Percentiles rank a stretch among this genome's conserved stretches.
Conservation (phyloP, 1,139 yeast species). For the Protomyces lactucae-debilis region DNA sequence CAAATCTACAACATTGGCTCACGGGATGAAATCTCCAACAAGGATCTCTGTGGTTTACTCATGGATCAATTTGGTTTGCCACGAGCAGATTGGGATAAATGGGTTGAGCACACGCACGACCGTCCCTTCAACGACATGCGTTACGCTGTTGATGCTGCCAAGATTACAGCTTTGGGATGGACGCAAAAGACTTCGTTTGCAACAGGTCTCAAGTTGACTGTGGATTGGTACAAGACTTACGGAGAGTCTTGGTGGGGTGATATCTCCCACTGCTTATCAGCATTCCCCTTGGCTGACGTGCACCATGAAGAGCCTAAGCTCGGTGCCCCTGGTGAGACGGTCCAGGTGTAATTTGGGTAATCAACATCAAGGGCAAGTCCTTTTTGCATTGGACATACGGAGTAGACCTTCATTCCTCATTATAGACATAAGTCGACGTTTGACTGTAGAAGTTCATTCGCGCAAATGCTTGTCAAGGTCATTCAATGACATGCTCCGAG, state of each 20-base stretch:
- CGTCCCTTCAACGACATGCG: conserved; percentile 51
- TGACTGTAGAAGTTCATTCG: neutral
- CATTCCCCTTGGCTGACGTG: conserved; percentile 34
- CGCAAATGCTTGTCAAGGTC: neutral
- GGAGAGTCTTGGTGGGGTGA: conserved; percentile 40
- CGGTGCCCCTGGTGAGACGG: conserved; percentile 2
- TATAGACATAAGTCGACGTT: neutral
- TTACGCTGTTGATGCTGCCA: conserved; percentile 46
- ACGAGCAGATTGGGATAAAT: conserved; percentile 33
- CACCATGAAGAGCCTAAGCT: conserved; percentile 3
- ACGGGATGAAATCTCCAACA: conserved; percentile 46
- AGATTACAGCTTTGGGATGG: conserved; percentile 49
- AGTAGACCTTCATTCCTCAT: too few species aligned
- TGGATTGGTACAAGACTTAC: conserved; percentile 40
- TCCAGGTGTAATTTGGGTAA: neutral
- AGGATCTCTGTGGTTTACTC: conserved; percentile 38
- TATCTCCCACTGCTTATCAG: conserved; percentile 34
- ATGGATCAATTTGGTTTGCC: conserved; percentile 37
- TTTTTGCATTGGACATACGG: too few species aligned
- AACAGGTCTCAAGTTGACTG: conserved; percentile 42
- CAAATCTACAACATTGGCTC: conserved; percentile 50
- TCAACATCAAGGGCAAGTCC: neutral
- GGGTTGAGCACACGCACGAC: conserved; percentile 44
- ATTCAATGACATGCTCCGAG: neutral
- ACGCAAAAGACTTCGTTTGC: conserved; percentile 41